Conservation (phyloP, 371 early-diverging fungal genomes). For the Mortierella sp. region DNA sequence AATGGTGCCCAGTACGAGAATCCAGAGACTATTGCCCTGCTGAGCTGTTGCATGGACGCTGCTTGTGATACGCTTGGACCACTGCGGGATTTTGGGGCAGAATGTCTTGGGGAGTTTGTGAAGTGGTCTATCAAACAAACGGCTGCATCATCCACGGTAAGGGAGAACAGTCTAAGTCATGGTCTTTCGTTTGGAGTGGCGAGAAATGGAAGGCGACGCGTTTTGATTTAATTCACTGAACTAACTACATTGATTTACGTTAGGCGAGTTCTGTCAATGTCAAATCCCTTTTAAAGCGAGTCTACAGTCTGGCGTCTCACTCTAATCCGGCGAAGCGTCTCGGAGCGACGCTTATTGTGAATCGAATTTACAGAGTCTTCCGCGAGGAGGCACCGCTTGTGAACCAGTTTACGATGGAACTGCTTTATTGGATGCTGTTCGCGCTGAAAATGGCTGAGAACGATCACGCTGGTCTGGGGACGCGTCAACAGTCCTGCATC, state of each 20-base stretch:
- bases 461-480: constrained; percentile 76
- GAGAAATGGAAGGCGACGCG: too few relatives aligned
- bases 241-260: too few relatives aligned
- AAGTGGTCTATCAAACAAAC: constrained; percentile 82
- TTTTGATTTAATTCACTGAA: constrained; percentile 1
- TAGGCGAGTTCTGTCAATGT: constrained; percentile 69
- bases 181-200: too few relatives aligned
- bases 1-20: constrained; percentile 79
- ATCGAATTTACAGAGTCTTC: constrained; percentile 75
- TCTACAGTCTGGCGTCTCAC: constrained; percentile 73
- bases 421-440: constrained; percentile 75
- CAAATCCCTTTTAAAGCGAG: constrained; percentile 72
- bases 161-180: neutral
- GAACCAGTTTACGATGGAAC: constrained; percentile 74
- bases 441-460: constrained; percentile 70
- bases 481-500: constrained; percentile 62
- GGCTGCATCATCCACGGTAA: constrained; percentile 58
- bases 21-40: constrained; percentile 78
- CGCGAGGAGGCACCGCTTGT: constrained; percentile 72
- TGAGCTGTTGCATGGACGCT: constrained; percentile 77
- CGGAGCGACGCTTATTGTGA: constrained; percentile 78
- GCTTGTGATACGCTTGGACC: constrained; percentile 66
- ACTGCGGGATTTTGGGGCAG: constrained; percentile 80
- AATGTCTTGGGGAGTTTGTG: constrained; percentile 80
- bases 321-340: constrained; percentile 73